phyloP scores from a whole-genome alignment of 768 basidiomycete species.

The Pluteus cervinus region DNA sequence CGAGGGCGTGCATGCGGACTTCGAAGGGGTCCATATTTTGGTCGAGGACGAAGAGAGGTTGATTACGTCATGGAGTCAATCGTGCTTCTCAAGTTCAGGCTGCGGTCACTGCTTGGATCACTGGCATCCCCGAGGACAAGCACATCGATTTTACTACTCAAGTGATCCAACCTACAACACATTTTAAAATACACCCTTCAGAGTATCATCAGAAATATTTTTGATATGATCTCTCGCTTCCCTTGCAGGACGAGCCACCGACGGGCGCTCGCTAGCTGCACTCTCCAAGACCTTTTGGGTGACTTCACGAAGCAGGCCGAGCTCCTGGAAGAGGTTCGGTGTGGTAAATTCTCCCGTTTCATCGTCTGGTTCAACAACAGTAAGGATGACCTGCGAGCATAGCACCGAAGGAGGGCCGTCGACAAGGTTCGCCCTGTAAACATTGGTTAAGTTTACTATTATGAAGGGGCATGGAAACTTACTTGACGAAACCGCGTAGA shows the following conservation, averaged over 20 bases:
- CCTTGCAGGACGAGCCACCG: slow-evolving; percentile 72
- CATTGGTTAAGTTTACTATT: slow-evolving; percentile 7
- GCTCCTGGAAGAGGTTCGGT: slow-evolving; percentile 61
- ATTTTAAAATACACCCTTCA: slow-evolving; percentile 44
- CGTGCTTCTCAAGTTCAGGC: too few relatives aligned
- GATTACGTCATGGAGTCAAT: too few relatives aligned
- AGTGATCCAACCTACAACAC: too few relatives aligned
- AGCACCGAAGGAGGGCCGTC: slow-evolving; percentile 63
- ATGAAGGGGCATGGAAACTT: slow-evolving; percentile 19
- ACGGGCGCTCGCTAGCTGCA: slow-evolving; percentile 60
- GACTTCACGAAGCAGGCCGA: slow-evolving; percentile 54
- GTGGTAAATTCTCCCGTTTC: too few relatives aligned
- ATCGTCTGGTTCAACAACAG: slow-evolving; percentile 40
- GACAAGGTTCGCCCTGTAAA: slow-evolving; percentile 51
- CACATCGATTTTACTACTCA: too few relatives aligned
- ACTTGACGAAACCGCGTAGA: slow-evolving; percentile 66
- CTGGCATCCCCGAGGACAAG: too few relatives aligned
- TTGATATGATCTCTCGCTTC: slow-evolving; percentile 74
- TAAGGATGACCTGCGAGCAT: slow-evolving; percentile 54
- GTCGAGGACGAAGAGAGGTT: too few relatives aligned
- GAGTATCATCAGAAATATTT: slow-evolving; percentile 33
- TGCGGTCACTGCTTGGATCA: too few relatives aligned
- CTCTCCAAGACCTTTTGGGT: slow-evolving; percentile 72
- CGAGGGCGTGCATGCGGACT: slow-evolving; percentile 70
- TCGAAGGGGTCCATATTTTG: slow-evolving; percentile 67